Evolutionary conservation across 75 land plant species (phyloP), one percentile per base, ranked within the genome.

Genomic region (Pseudotsuga menziesii): DNA sequence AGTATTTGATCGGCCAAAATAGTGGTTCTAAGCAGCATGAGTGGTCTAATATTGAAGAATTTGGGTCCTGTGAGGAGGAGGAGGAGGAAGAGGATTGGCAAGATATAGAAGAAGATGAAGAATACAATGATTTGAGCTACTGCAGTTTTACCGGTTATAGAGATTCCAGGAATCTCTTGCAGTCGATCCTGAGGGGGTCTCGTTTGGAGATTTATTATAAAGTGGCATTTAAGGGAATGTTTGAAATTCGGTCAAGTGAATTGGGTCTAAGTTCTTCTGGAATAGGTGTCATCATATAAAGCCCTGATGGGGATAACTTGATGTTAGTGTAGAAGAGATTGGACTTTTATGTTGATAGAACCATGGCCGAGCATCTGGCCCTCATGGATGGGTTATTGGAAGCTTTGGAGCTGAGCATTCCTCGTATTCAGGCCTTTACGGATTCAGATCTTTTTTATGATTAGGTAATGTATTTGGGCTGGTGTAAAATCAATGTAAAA

Each of bases 151-250:
- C n/a, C n/a, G n/a, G n/a, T n/a, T 25, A 7, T 22, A 75, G 22
- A 29, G 29, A 15, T 16, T 76, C 26, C 71, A 35, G 26, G 25
- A 82, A 71, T 56, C 72, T 8, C 8, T n/a, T 78, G 15, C 82
- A 64, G 61, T 13, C 75, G 77, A 13, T 77, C 83, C 79, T 85
- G 84, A 64, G 59, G 75, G 71, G 75, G 78, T 13, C 60, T 88
- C 70, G 64, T 48, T 71, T 59, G 83, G 76, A 23, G 48, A 55
- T 59, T 29, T 72, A 56, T 32, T 75, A n/a, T 17, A 82, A 67
- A 56, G 76, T 90, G 82, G 85, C 79, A 69, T 90, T 88, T 79
- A 90, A 90, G 75, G 89, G 92, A 13, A 75, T 85, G 25, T 88
- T 89, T 8, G 66, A 81, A 26, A 58, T 66, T 55, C 79, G 73